Percentiles rank a stretch among this genome's conserved stretches.
These are phyloP conservation scores for Rhodotorula toruloides DNA, from an alignment of 768 basidiomycete genomes.

Conservation along the genomic window DNA sequence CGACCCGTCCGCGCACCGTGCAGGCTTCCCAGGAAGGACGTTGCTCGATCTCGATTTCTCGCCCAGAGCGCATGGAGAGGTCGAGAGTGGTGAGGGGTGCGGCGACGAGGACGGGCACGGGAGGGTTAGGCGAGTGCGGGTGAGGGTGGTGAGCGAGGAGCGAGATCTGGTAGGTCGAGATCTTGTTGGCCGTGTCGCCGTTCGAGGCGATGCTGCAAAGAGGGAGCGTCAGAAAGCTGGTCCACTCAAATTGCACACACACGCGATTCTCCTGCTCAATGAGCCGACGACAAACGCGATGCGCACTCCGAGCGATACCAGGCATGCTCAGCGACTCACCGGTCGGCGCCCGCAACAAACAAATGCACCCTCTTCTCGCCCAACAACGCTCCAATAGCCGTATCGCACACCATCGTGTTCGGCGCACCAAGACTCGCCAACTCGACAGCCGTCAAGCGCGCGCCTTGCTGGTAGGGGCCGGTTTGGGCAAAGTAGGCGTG, in stretches of 20 bases:
- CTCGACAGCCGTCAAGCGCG: constrained; percentile 78
- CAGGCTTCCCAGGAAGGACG: constrained; percentile 81
- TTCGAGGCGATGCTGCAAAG: constrained; percentile 66
- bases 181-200: constrained; percentile 97
- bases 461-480: constrained; percentile 90
- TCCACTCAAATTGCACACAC: no score
- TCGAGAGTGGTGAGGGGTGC: constrained; percentile 91
- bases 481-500: constrained; percentile 88
- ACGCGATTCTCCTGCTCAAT: neutral
- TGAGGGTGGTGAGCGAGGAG: constrained; percentile 63
- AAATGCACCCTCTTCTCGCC: constrained; percentile 64
- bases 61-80: constrained; percentile 54
- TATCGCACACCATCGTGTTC: constrained; percentile 91
- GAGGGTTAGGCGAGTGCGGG: constrained; percentile 46
- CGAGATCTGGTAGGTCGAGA: constrained; percentile 95
- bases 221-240: constrained; percentile 72
- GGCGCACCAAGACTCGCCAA: constrained; percentile 76
- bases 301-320: no score
- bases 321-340: no score
- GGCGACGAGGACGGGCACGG: constrained; percentile 83
- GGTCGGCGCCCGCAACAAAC: constrained; percentile 41
- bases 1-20: constrained; percentile 73
- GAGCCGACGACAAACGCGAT: neutral
- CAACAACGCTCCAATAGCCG: constrained; percentile 93
- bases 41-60: constrained; percentile 85